Evolutionary conservation across 2,329 filamentous ascomycete genomes (phyloP).

Genomic region (Teratosphaeriaceae sp.): DNA sequence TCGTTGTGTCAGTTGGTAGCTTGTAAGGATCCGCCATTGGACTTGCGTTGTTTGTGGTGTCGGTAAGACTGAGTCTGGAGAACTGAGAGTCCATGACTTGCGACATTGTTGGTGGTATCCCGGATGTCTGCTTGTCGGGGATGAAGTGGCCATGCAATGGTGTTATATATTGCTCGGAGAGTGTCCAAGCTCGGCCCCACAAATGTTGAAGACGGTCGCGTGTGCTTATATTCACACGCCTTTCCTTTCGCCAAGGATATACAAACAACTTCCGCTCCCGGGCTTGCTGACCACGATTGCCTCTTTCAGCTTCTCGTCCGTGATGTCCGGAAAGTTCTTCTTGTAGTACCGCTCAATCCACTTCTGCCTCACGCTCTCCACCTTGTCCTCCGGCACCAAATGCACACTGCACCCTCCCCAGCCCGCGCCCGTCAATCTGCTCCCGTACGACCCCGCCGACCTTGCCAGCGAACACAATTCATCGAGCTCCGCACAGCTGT

Average conservation of each 20-base stretch:
- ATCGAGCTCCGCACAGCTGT: constrained; percentile 89
- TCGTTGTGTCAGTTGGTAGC: not conserved
- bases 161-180: too few relatives aligned
- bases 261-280: constrained; percentile 55
- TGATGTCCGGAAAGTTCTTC: constrained; percentile 61
- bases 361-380: constrained; percentile 68
- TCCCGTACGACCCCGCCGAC: constrained; percentile 73
- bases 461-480: constrained; percentile 75
- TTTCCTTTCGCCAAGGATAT: constrained; percentile 21
- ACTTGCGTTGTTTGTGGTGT: not conserved
- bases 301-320: constrained; percentile 63
- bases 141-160: too few relatives aligned
- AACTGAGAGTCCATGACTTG: too few relatives aligned
- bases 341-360: constrained; percentile 78
- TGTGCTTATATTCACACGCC: not conserved
- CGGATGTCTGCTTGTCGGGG: not conserved
- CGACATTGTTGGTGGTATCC: too few relatives aligned
- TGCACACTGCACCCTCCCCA: constrained; percentile 98
- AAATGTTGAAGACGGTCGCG: not conserved
- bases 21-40: too few relatives aligned
- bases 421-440: constrained; percentile 81
- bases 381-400: constrained; percentile 76
- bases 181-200: not conserved
- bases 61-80: not conserved
- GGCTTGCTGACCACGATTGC: constrained; percentile 89